Evolutionary conservation across 2,329 filamentous ascomycete genomes (phyloP).

Genomic region (Anthostomella pinea): DNA sequence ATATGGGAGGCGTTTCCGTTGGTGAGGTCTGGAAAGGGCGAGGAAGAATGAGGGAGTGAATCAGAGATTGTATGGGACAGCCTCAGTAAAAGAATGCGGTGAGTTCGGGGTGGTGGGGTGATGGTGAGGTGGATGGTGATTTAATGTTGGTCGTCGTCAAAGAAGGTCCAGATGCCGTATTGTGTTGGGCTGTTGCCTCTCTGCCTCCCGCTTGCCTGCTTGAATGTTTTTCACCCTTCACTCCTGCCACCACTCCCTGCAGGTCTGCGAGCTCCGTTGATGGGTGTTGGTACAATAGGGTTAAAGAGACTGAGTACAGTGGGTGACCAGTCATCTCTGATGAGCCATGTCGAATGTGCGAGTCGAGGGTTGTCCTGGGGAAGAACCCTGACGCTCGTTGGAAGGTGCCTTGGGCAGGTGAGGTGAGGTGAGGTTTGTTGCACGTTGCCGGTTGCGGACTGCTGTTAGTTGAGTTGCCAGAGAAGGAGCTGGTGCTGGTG

Average conservation of each 20-base stretch:
- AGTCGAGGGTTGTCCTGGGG: slow-evolving; percentile 10
- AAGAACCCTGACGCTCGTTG: not conserved
- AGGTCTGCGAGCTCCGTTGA: slow-evolving; percentile 4
- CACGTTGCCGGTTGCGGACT: too few species aligned
- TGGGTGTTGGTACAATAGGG: slow-evolving; percentile 16
- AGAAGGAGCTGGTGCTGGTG: slow-evolving; percentile 16
- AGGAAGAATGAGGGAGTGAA: slow-evolving; percentile 4
- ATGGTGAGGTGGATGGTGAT: slow-evolving; percentile 11
- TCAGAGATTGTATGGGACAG: slow-evolving; percentile 5
- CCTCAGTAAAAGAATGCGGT: slow-evolving; percentile 5
- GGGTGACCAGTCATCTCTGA: slow-evolving; percentile 23
- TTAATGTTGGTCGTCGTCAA: slow-evolving; percentile 1
- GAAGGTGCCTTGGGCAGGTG: not conserved
- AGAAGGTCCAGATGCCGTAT: too few species aligned
- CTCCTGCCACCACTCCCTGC: too few species aligned
- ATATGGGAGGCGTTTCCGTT: slow-evolving; percentile 23
- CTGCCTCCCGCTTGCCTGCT: too few species aligned
- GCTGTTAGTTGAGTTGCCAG: too few species aligned
- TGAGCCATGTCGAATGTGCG: slow-evolving; percentile 24
- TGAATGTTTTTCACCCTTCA: too few species aligned
- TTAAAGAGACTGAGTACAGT: slow-evolving; percentile 4
- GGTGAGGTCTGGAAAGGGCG: slow-evolving; percentile 5
- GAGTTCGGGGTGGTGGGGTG: too few species aligned
- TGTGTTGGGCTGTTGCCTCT: too few species aligned
- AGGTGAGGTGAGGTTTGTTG: slow-evolving; percentile 17